Conservation (phyloP, 345 rosid species). For the Citrus glauca region DNA sequence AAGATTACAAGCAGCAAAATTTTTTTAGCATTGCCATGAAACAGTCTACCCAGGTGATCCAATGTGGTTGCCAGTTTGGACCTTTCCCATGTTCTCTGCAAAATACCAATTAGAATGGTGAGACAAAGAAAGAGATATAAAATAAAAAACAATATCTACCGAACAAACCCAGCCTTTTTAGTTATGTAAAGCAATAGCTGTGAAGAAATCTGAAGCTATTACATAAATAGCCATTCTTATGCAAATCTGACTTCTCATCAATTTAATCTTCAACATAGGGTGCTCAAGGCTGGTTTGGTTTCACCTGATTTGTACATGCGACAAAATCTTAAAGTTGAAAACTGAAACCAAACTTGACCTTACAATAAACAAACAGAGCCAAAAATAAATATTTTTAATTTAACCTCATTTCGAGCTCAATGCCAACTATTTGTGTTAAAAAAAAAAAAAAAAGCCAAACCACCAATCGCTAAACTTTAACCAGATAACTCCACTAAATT, state of each 20-base stretch:
- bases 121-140: not conserved
- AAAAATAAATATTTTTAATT: not conserved
- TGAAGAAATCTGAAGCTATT: not conserved
- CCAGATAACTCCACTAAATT: not conserved
- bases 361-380: not conserved
- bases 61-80: conserved; percentile 81
- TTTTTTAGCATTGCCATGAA: not conserved
- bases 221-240: not conserved
- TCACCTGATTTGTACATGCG: not conserved
- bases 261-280: not conserved
- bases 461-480: not conserved
- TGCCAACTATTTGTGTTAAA: not conserved
- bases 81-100: conserved; percentile 98
- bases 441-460: not conserved
- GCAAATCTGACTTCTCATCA: not conserved
- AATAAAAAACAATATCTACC: not conserved
- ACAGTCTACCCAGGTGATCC: conserved; percentile 68
- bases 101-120: conserved; percentile 14
- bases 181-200: not conserved
- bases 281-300: not conserved
- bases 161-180: not conserved
- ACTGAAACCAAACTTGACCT: not conserved
- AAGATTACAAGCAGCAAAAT: not conserved
- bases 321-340: not conserved
- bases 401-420: not conserved